Evolutionary conservation across 163 green algal species (phyloP), one percentile per base, ranked within the genome.

Genomic region (Chloroidium sp.): DNA sequence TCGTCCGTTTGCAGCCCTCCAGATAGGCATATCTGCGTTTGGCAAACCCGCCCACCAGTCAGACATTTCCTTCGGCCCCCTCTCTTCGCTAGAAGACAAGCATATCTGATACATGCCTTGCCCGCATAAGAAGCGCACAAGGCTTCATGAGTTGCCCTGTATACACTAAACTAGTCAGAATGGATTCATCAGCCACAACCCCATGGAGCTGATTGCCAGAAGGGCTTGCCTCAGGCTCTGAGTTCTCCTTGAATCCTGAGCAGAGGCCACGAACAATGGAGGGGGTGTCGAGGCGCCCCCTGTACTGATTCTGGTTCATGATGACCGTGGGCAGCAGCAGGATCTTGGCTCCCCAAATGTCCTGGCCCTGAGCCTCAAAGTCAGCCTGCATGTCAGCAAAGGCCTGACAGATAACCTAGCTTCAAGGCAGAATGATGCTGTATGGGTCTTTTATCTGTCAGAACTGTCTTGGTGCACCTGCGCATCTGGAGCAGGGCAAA

Each of bases 251-350:
- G 85, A 97, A 98, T 10, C 89, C 95, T 4, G 94, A 82, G 86
- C 95, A 98, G 2, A 98, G 82, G 2, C 89, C 94, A 58, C 94
- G 92, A 77, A 95, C 87, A 62, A 98, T 91, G 14, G 83, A 78
- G 61, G 85, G 62, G 0, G 79, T 62, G 57, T 91, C 82, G 62
- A 95, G 84, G 0, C 79, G 82, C 78, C 94, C 95, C 36, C 95
- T 85, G 89, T 97, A 98, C 81, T 97, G 93, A 75, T 83, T 81
- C 1, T 85, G 82, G 86, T 98, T 97, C 83, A 97, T 90, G 62
- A 93, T 82, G 1, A 97, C 82, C 1, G 93, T 97, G 57, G 95
- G 95, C 78, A 97, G 80, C 80, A 98, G 89, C 69, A 93, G 85
- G 4, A 98, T 87, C 4, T 88, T 81, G 69, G 82, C 77, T 62